These are phyloP conservation scores for Blastobotrys chiropterorum DNA, from an alignment of 805 yeast genomes.

Conservation along the genomic window DNA sequence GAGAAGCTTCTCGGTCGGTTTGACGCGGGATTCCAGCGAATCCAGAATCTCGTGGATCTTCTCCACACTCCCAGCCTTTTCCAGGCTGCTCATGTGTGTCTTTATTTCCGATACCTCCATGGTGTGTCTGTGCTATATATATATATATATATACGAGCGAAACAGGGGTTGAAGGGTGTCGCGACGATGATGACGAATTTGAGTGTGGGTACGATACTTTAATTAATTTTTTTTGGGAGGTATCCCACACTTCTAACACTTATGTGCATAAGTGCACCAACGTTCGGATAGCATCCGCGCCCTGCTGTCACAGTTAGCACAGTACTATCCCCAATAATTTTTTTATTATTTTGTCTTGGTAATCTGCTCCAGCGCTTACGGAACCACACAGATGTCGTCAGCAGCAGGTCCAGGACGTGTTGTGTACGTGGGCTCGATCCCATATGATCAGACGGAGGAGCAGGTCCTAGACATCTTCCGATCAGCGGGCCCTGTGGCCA, in stretches of 20 bases:
- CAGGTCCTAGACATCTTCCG: slow-evolving; percentile 81
- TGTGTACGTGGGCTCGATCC: slow-evolving; percentile 80
- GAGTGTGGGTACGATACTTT: no score
- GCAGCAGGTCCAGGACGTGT: slow-evolving; percentile 26
- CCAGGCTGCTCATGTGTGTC: slow-evolving; percentile 63
- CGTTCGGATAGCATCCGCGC: no score
- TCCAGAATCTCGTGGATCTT: slow-evolving; percentile 61
- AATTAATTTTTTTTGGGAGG: no score
- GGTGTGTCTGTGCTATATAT: not conserved
- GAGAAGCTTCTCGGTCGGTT: slow-evolving; percentile 77
- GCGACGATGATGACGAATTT: no score
- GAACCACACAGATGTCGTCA: not conserved
- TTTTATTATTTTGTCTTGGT: no score
- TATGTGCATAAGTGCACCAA: no score
- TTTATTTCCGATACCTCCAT: slow-evolving; percentile 56
- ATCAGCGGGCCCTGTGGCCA: slow-evolving; percentile 82
- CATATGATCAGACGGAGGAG: slow-evolving; percentile 90
- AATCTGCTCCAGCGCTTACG: no score
- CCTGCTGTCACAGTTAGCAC: no score
- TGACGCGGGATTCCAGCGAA: slow-evolving; percentile 60
- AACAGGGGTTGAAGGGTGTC: no score
- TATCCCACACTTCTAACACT: no score
- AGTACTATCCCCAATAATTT: no score
- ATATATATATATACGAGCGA: not conserved
- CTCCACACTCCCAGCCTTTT: slow-evolving; percentile 60